Base-by-base conservation (phyloP, 2,329 filamentous ascomycete species). In the Fusarium subtropicale region DNA sequence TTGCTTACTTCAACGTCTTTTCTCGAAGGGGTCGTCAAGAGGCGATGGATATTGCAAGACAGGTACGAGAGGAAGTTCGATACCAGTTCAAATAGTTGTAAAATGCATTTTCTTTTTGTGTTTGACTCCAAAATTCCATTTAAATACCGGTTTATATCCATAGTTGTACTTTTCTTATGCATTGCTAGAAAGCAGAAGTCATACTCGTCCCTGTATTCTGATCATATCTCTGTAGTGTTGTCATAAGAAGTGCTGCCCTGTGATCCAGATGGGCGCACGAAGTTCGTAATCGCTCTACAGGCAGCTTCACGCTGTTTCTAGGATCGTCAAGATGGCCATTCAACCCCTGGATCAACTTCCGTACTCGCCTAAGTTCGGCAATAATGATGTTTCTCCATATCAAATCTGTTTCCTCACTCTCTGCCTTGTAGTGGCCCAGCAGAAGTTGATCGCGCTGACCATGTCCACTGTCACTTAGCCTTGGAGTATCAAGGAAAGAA, bases 1-100 rank as follows among this genome's bases (percentile, higher is more conserved):
- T 58, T 52, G 56, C 56, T 36, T 58, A 58, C 47, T 58, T 58
- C 15, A 58, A 58, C 20, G 47, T 58, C 7, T 53, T 58, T 41
- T 58, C 47, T 30, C 56, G 47, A 36, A 53, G 12, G n/a, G 24
- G 56, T 31, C 46, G 56, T 30, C 26, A 58, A 44, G 56, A 53
- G 33, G 56, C 46, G 36, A 53, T 45, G 56, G 46, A 53, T 34
- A 44, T 58, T 45, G 46, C 56, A 26, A 52, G 31, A 8, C 55
- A 52, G 9, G 20, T 58, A 10, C 56, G 56, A 20, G 47, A 58
- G 39, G 38, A 34, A 41, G 47, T 53, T 33, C 38, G 31, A 20
- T 58, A 58, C 22, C 50, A 34, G 18, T 58, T 58, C 47, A 38
- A 51, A 3, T 51, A 51, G 47, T 38, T 51, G 16, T 38, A 16